Evolutionary conservation across 257 asterid species (phyloP), one percentile per base, ranked within the genome.

Genomic region (Nicotiana benthamiana): DNA sequence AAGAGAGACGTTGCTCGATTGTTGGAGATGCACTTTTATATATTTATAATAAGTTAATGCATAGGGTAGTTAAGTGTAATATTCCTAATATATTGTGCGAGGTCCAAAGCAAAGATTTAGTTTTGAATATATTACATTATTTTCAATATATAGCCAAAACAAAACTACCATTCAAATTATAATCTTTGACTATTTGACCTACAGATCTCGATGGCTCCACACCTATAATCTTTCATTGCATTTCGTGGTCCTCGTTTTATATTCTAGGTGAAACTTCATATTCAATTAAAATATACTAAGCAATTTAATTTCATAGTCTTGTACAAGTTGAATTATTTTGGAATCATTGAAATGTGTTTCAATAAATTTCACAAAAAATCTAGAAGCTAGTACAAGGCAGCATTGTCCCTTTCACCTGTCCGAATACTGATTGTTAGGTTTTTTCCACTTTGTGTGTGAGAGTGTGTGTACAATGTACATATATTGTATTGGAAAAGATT

Each of bases 181-280:
- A 56, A 84, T 84, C 87, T 84, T 84, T 84, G 87, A 84, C 80
- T 46, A 68, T 32, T 67, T 46, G 72, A 77, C 79, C 40, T 51
- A 46, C 77, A 84, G 77, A 84, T 81, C 56, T 22, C 82, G 53
- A 22, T 51, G 46, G 46, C 46, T 40, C 46, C 10, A 40, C 11
- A 40, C 43, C 8, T 6, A 40, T 36, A 36, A 8, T 7, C 11
- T 7, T 40, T 40, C 46, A 40, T 40, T 40, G 46, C 46, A 40
- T 56, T 77, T 54, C n/a, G 36, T 61, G 36, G 56, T 32, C 54
- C 34, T 28, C n/a, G 24, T 2, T 2, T 57, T 77, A 18, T 34
- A 15, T 54, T 7, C 9, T n/a, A 61, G 2, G 26, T n/a, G 32
- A 9, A 61, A 61, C 26, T 13, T n/a, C 46, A 36, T 7, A 40